phyloP scores from a whole-genome alignment of 108 stramenopile genomes.

The Fragilaria radians region DNA sequence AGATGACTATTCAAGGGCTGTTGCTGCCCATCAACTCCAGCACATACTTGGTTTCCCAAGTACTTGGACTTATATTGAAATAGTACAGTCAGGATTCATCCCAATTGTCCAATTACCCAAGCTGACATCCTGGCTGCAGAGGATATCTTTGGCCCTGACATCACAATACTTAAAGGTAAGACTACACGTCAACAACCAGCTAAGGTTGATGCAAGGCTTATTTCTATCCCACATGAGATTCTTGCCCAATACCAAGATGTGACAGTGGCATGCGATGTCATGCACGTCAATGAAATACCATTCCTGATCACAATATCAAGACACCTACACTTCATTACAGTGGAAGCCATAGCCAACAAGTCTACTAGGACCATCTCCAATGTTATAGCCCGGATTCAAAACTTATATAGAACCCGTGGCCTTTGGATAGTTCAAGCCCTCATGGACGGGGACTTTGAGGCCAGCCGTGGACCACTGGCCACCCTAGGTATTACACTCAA shows the following conservation, averaged over 20 bases:
- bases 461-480: conserved; percentile 12
- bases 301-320: conserved; percentile 26
- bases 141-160: conserved; percentile 23
- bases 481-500: conserved; percentile 5
- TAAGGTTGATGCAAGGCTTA: too few relatives aligned
- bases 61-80: conserved; percentile 1
- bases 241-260: conserved; percentile 14
- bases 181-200: too few relatives aligned
- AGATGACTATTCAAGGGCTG: conserved; percentile 1
- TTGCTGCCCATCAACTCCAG: conserved; percentile 2
- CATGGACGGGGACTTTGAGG: conserved; percentile 33
- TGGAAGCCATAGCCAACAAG: neutral
- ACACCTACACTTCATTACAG: conserved; percentile 21
- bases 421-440: conserved; percentile 8
- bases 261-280: conserved; percentile 22
- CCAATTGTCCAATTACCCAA: conserved; percentile 24
- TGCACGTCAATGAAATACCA: conserved; percentile 22
- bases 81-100: conserved; percentile 15
- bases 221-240: conserved; percentile 16
- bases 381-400: conserved; percentile 1
- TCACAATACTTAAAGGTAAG: conserved; percentile 11
- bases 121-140: conserved; percentile 19
- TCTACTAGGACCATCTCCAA: neutral
- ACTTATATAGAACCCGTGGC: conserved; percentile 21
- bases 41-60: conserved; percentile 4